phyloP scores from a whole-genome alignment of 805 yeast species.

The Myxozyma kluyveri region DNA sequence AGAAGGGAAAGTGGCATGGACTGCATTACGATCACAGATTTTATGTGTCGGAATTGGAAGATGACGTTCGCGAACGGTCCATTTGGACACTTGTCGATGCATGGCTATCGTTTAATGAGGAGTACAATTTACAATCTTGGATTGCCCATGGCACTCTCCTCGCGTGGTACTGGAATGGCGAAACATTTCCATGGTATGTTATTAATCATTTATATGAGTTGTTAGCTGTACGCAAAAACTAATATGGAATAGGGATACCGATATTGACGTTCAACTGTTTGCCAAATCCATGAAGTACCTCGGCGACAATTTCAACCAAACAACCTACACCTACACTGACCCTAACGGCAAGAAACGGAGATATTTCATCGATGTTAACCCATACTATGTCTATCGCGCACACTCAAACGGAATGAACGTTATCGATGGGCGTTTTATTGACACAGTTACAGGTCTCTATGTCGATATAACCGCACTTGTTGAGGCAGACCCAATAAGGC shows the following conservation, averaged over 20 bases:
- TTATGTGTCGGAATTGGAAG: constrained; percentile 47
- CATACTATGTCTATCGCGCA: constrained; percentile 50
- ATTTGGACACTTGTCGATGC: constrained; percentile 48
- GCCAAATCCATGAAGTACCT: constrained; percentile 47
- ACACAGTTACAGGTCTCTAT: constrained; percentile 56
- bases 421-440: constrained; percentile 60
- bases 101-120: constrained; percentile 47
- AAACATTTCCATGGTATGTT: constrained; percentile 49
- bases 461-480: constrained; percentile 57
- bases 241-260: constrained; percentile 45
- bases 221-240: background rate
- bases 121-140: constrained; percentile 48
- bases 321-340: constrained; percentile 46
- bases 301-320: constrained; percentile 48
- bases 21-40: constrained; percentile 64
- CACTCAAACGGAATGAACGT: constrained; percentile 49
- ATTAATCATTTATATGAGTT: background rate
- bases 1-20: constrained; percentile 27
- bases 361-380: constrained; percentile 49
- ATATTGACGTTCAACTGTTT: constrained; percentile 52
- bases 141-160: constrained; percentile 49
- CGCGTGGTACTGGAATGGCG: constrained; percentile 53
- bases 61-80: constrained; percentile 44
- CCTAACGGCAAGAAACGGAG: constrained; percentile 64
- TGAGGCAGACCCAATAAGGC: constrained; percentile 29